These are phyloP conservation scores for Zoysia pacifica DNA, from an alignment of 176 grass and related monocot genomes.

Conservation along the genomic window DNA sequence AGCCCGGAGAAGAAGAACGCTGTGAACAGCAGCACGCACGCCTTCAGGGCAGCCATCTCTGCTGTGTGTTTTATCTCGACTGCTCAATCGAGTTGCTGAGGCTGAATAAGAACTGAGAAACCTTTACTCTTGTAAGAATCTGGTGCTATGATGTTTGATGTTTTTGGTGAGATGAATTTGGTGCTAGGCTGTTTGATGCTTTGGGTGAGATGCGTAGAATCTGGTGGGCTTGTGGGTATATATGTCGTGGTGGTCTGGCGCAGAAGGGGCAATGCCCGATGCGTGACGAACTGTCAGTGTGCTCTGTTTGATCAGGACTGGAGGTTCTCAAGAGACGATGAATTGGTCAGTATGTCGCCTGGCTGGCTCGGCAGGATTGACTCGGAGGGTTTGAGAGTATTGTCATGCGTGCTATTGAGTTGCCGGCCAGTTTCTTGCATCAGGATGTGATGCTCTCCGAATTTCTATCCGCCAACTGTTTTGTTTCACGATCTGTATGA, in stretches of 20 bases:
- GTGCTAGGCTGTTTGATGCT: not conserved
- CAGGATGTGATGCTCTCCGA: not conserved
- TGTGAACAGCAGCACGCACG: constrained; percentile 9
- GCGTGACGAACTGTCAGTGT: not conserved
- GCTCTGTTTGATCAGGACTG: not conserved
- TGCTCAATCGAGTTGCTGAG: not conserved
- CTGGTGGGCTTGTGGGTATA: not conserved
- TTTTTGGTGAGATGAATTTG: too few relatives aligned
- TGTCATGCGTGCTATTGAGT: not conserved
- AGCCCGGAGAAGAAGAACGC: constrained; percentile 43
- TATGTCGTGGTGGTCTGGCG: not conserved
- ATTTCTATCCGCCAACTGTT: not conserved
- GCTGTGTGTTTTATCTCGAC: not conserved
- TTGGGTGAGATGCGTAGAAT: not conserved
- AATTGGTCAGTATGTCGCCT: constrained; percentile 17
- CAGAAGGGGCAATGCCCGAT: not conserved
- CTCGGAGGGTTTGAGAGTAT: not conserved
- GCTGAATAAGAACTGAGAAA: not conserved
- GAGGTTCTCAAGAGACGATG: not conserved
- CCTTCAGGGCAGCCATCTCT: constrained; percentile 16
- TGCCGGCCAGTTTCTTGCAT: not conserved
- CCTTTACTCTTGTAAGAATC: not conserved
- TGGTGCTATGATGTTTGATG: not conserved
- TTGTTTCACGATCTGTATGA: not conserved
- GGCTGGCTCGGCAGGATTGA: constrained; percentile 15